Conservation (phyloP, 495 filamentous ascomycete species). For the Patellaria atrata region DNA sequence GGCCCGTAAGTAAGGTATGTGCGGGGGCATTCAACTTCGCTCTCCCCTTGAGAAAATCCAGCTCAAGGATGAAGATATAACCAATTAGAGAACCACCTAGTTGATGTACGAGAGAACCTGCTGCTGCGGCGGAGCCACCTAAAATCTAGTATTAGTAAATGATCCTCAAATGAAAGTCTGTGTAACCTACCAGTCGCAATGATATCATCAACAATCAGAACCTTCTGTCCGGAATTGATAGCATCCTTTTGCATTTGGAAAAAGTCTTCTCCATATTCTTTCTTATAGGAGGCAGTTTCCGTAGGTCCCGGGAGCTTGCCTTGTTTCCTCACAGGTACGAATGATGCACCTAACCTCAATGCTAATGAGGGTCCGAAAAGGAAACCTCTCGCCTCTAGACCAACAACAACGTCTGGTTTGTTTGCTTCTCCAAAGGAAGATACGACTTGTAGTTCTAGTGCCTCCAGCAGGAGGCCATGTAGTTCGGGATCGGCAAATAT, state of each 20-base stretch:
- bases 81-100: slow-evolving; percentile 73
- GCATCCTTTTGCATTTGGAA: slow-evolving; percentile 89
- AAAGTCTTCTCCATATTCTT: slow-evolving; percentile 93
- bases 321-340: slow-evolving; percentile 89
- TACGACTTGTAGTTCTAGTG: slow-evolving; percentile 70
- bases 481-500: slow-evolving; percentile 71
- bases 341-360: slow-evolving; percentile 67
- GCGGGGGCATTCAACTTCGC: slow-evolving; percentile 78
- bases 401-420: slow-evolving; percentile 81
- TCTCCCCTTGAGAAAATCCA: slow-evolving; percentile 84
- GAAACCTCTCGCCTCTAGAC: slow-evolving; percentile 88
- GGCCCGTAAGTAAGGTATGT: slow-evolving; percentile 63
- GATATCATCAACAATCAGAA: slow-evolving; percentile 91
- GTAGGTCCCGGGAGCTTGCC: slow-evolving; percentile 91
- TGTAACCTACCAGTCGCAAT: slow-evolving; percentile 81
- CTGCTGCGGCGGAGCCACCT: slow-evolving; percentile 88
- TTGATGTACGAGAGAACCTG: slow-evolving; percentile 69
- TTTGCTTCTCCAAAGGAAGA: slow-evolving; percentile 33
- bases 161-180: neutral
- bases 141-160: slow-evolving; percentile 12
- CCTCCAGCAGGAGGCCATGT: slow-evolving; percentile 66
- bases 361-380: slow-evolving; percentile 88
- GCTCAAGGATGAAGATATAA: slow-evolving; percentile 91
- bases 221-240: slow-evolving; percentile 74
- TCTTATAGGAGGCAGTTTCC: slow-evolving; percentile 68